Base-by-base conservation (phyloP, 768 basidiomycete genomes). In the Rhodotorula paludigena region DNA sequence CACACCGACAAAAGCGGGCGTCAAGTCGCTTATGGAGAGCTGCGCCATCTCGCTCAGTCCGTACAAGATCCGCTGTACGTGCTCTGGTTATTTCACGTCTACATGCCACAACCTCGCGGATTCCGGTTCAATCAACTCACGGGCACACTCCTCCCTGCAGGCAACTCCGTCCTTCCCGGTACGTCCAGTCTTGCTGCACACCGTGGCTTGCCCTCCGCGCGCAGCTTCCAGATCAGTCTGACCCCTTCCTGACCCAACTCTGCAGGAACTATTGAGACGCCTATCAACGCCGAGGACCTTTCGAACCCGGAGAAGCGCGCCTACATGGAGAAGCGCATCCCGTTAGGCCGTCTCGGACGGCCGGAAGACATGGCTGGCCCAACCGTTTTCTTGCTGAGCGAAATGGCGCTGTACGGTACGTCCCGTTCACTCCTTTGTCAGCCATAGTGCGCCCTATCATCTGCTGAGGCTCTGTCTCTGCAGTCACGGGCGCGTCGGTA, bases 251-350 rank as follows among this genome's bases (percentile, higher is more conserved):
- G n/a, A n/a, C n/a, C n/a, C n/a, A n/a, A n/a, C n/a, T 5, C 11
- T 3, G 36, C 54, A 78, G 87, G 88, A 15, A 89, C 88, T 4
- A 86, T 89, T 70, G 86, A 82, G 48, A 90, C 89, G 28, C 83
- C 86, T 70, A 89, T 89, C 78, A 89, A 90, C 79, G 84, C 84
- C 73, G 87, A 87, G 66, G 87, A 89, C 77, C 82, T 90, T 39
- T 75, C 85, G 20, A 82, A 87, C 71, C 75, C 77, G 4, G 77
- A 74, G 51, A 89, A 89, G 76, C 80, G 85, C 32, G 81, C 83
- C 49, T 82, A 83, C 67, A 89, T 86, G 83, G 79, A 84, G 64
- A 82, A 84, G 51, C 81, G 88, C 64, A 88, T 86, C 30, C 83
- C 82, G 58, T 79, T 90, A 21, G 85, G 86, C 20, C 79, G 88